Base-by-base conservation (phyloP, 495 filamentous ascomycete genomes). In the Bacidia gigantensis region DNA sequence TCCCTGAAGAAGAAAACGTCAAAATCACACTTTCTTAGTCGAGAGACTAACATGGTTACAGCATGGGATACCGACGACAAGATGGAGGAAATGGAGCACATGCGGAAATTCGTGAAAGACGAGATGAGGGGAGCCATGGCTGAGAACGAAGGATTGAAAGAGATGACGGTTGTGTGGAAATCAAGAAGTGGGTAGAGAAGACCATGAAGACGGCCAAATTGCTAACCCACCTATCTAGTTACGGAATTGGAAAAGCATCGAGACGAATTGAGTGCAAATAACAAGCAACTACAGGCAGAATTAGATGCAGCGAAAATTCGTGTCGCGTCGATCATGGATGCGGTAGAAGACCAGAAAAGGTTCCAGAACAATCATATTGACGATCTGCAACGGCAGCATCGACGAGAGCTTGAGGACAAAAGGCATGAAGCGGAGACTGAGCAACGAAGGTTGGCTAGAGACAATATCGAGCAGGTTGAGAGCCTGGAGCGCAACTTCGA, bases 1-100 rank as follows among this genome's bases (percentile, higher is more conserved):
- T 66, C 68, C 39, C 65, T 61, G 25, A 55, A 58, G 38, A 70
- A 69, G 54, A 55, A 14, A 50, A 22, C 51, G 58, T 26, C 54
- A n/a, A 70, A 72, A 54, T 44, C 55, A 26, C 52, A 56, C 5
- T 93, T 75, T 69, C 73, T 95, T 57, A 82, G 74, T 39, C 88
- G 84, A 68, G 69, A 79, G 65, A 85, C 86, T 71, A 79, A 80
- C 67, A 70, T 64, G 51, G 75, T 66, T 61, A 64, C 73, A 80
- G 84, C 77, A 51, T 89, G 79, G 76, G 84, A 94, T 64, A 77
- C 80, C 51, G 78, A 84, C 48, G 70, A 69, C 53, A 73, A 77
- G 45, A 72, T 90, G 54, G 75, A 79, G 51, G 67, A 74, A 24
- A 76, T 92, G 64, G 81, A 88, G 53, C 66, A 68, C 2, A 65